Evolutionary conservation across 2,329 filamentous ascomycete genomes (phyloP), one percentile per base, ranked within the genome.

Genomic region (Dactylellina haptotyla): DNA sequence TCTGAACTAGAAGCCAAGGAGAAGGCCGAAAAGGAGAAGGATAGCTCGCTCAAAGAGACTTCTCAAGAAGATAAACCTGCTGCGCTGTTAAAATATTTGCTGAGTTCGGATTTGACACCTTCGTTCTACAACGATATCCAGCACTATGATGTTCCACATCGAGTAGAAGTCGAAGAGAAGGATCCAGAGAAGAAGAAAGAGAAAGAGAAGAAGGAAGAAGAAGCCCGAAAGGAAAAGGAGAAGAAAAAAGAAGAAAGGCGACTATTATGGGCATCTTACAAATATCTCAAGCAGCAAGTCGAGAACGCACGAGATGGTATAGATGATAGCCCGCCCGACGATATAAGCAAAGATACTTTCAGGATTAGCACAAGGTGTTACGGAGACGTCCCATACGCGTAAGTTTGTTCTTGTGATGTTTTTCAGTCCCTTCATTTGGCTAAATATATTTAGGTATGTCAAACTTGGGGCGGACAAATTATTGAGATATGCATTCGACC

Each of bases 371-470:
- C 41, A 5, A 37, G 39, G 43, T 48, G 39, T 14, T 30, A 59
- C 6, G 53, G 59, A 20, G 20, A 53, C 18, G 58, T 46, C 41
- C 67, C 53, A 25, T 75, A 69, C 34, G 30, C 6, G 54, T 72
- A 30, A 65, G 64, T 28, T 46, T 46, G 39, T 16, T 16, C 39
- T 3, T 14, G 14, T 46, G 3, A 10, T 20, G 4, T 75, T 6
- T 34, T 34, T 34, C 32, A 34, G 8, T 6, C 10, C 16, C 3
- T 25, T 16, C 20, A 25, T 25, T 51, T 8, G 32, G 14, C 3
- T 3, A 9, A 50, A 32, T 66, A 78, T 73, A n/a, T n/a, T n/a
- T n/a, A 59, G 54, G 32, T 59, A 30, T 23, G 37, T 59, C 5
- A 26, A 2, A 16, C n/a, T 59, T 0, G 54, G 54, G 16, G 39